Base-by-base conservation (phyloP, 139 green algal genomes). In the Closterium sp. region DNA sequence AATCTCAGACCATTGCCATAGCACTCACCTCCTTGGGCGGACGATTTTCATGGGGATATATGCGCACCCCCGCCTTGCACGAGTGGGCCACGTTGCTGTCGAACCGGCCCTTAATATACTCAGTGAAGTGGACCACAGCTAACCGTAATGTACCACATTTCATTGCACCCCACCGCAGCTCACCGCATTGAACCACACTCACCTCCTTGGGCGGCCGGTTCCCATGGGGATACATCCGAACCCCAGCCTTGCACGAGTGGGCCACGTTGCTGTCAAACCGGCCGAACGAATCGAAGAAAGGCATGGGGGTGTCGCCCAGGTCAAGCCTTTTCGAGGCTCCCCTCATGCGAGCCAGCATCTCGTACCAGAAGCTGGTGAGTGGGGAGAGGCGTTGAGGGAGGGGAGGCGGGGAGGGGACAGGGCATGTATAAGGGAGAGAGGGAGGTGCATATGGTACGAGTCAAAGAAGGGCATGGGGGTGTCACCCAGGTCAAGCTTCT, bases 11-110 rank as follows among this genome's bases (percentile, higher is more conserved):
- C 34, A 42, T 6, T 6, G 34, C 34, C n/a, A n/a, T 86, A 5
- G 2, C 38, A 86, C 88, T 86, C 9, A 90, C 30, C 30, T 70
- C n/a, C 32, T 38, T 70, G 89, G 24, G 90, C 0, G 91, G 91
- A 4, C 62, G 84, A 24, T 70, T 86, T 6, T 85, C 91, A 24
- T 93, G 87, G 70, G 91, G 91, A 50, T 94, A 94, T 17, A 89
- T 94, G 22, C 87, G 27, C 27, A 94, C 7, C 0, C 91, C 87
- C 21, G 91, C 87, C n/a, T 45, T 24, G 31, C 34, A 85, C 11
- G 92, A 92, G 92, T 94, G 92, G 11, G 92, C 89, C 21, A 38
- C 86, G 89, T 92, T 94, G 34, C 45, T 28, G 32, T 89, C 34
- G 73, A 93, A 93, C 45, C 28, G 24, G n/a, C n/a, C n/a, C n/a